Evolutionary conservation across 805 yeast species (phyloP).

Genomic region (Lipomyces orientalis): DNA sequence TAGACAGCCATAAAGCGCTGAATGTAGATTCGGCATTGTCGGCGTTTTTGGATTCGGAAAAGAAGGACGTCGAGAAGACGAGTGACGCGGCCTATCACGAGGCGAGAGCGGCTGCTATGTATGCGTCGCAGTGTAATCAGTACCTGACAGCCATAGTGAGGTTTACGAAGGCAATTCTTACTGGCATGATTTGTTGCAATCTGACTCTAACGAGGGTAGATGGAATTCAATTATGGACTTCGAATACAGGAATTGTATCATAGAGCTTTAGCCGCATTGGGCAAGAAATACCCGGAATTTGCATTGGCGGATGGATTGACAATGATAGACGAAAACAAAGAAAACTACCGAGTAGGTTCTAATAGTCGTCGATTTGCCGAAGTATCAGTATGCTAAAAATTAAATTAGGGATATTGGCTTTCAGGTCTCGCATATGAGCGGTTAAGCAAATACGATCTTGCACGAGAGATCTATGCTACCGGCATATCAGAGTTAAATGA

Average conservation of each 20-base stretch:
- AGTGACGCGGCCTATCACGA: constrained; percentile 17
- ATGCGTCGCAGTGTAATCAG: constrained; percentile 26
- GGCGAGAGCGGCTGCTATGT: constrained; percentile 25
- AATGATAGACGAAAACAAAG: constrained; percentile 16
- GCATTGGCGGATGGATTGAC: constrained; percentile 25
- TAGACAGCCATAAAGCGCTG: not conserved
- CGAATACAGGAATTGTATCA: constrained; percentile 23
- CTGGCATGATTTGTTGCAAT: not conserved
- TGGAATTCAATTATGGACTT: constrained; percentile 28
- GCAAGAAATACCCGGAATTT: constrained; percentile 20
- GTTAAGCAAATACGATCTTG: constrained; percentile 3
- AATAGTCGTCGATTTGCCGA: not conserved
- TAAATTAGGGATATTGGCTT: constrained; percentile 23
- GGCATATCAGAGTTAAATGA: constrained; percentile 21
- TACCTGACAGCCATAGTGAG: constrained; percentile 27
- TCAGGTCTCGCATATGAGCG: constrained; percentile 24
- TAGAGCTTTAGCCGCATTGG: constrained; percentile 25
- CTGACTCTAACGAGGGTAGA: not conserved
- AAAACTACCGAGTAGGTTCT: constrained; percentile 20
- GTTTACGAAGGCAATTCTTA: constrained; percentile 18
- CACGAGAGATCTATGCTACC: constrained; percentile 16
- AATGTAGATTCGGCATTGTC: not conserved
- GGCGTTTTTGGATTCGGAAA: not conserved
- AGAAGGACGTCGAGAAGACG: not conserved
- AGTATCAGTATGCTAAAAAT: no score